These are phyloP conservation scores for Hericium erinaceus DNA, from an alignment of 768 basidiomycete genomes.

Conservation along the genomic window DNA sequence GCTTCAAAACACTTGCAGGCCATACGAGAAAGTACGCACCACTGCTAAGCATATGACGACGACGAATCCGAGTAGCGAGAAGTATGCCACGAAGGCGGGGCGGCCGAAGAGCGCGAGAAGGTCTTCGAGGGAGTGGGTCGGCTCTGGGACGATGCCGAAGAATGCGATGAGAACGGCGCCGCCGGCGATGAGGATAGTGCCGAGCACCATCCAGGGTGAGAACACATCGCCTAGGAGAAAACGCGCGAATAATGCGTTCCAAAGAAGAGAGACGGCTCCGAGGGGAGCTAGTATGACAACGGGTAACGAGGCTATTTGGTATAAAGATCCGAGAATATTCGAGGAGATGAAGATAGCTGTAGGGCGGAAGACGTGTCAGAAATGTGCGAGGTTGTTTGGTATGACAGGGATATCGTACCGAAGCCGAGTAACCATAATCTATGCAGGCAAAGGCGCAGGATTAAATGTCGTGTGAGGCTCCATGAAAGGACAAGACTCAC, in stretches of 20 bases:
- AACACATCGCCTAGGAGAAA: conserved; percentile 80
- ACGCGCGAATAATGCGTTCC: conserved; percentile 89
- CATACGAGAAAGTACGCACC: conserved; percentile 35
- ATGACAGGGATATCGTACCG: conserved; percentile 23
- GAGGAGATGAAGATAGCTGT: conserved; percentile 73
- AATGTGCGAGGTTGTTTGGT: background rate
- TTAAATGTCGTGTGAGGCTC: conserved; percentile 3
- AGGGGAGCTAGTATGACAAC: conserved; percentile 92
- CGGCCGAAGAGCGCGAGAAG: conserved; percentile 68
- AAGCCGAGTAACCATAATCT: conserved; percentile 88
- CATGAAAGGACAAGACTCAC: conserved; percentile 31
- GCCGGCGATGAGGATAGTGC: conserved; percentile 78
- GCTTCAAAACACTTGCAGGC: background rate
- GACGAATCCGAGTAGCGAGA: conserved; percentile 56
- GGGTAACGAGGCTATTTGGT: conserved; percentile 89
- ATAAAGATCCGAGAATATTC: conserved; percentile 79
- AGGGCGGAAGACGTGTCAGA: background rate
- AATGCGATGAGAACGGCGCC: conserved; percentile 86
- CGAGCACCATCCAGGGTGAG: conserved; percentile 77
- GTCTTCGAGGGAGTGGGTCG: conserved; percentile 78
- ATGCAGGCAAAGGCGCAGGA: background rate
- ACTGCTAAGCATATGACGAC: conserved; percentile 51
- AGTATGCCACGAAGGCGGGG: conserved; percentile 73
- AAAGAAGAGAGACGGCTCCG: conserved; percentile 85
- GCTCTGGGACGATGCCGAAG: conserved; percentile 88